Conservation (phyloP, 2,329 filamentous ascomycete genomes). For the Fusarium coffeatum region DNA sequence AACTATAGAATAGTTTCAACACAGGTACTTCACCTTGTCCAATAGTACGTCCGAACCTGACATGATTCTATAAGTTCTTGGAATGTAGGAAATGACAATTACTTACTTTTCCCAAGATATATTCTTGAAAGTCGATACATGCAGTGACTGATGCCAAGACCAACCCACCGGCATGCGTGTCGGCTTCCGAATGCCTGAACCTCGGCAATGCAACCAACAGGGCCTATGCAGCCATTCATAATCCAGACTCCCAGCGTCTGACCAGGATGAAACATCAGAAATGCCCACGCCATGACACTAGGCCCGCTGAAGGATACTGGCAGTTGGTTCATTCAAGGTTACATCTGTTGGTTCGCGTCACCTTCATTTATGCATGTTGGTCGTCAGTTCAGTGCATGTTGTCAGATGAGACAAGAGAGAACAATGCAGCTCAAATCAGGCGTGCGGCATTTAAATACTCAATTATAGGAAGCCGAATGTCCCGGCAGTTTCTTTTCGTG, state of each 20-base stretch:
- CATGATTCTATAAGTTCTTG: no score
- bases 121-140: accelerated
- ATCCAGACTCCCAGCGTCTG: neutral
- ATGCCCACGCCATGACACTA: neutral
- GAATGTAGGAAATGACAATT: no score
- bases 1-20: no score
- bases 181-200: neutral
- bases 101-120: no score
- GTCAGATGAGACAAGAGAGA: slow-evolving; percentile 10
- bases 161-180: neutral
- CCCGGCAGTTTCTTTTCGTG: neutral
- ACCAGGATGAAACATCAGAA: neutral
- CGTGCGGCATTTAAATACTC: slow-evolving; percentile 13
- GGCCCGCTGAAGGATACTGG: neutral
- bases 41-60: no score
- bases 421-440: slow-evolving; percentile 7
- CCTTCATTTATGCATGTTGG: slow-evolving; percentile 6
- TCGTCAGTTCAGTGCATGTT: neutral
- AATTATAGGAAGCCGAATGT: neutral
- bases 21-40: no score
- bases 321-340: neutral
- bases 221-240: neutral
- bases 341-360: neutral
- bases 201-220: neutral
- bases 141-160: accelerated